These are phyloP conservation scores for Cladosporium colombiae DNA, from an alignment of 2,329 filamentous ascomycete genomes.

Conservation along the genomic window DNA sequence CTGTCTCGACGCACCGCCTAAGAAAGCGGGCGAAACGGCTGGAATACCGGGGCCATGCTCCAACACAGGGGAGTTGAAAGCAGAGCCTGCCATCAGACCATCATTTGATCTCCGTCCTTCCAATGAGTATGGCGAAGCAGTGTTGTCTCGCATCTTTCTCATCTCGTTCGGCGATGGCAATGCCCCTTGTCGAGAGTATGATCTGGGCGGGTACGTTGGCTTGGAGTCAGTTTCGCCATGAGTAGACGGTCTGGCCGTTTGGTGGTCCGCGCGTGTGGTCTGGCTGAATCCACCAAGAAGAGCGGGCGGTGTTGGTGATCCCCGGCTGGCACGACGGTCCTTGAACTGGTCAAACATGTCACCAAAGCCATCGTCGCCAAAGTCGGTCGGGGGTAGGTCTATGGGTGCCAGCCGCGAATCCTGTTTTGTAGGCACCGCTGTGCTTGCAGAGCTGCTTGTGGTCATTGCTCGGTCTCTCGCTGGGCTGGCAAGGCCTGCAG, in stretches of 20 bases:
- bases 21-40: slow-evolving; percentile 32
- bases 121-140: slow-evolving; percentile 35
- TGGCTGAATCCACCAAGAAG: slow-evolving; percentile 22
- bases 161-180: slow-evolving; percentile 31
- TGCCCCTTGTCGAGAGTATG: slow-evolving; percentile 34
- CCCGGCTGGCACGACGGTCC: slow-evolving; percentile 8
- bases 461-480: slow-evolving; percentile 45
- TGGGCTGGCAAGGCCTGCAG: slow-evolving; percentile 23
- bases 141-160: slow-evolving; percentile 26
- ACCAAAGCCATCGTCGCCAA: slow-evolving; percentile 38
- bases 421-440: slow-evolving; percentile 36
- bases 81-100: slow-evolving; percentile 32
- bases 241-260: slow-evolving; percentile 8
- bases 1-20: slow-evolving; percentile 30
- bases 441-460: slow-evolving; percentile 43
- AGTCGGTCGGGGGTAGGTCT: slow-evolving; percentile 34
- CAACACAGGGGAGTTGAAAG: slow-evolving; percentile 32
- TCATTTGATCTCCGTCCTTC: slow-evolving; percentile 36
- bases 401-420: slow-evolving; percentile 25
- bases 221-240: slow-evolving; percentile 33
- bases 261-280: slow-evolving; percentile 23
- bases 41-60: slow-evolving; percentile 26
- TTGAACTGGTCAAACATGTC: slow-evolving; percentile 37
- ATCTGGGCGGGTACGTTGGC: slow-evolving; percentile 37
- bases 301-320: slow-evolving; percentile 10